These are phyloP conservation scores for Peniophora sp. DNA, from an alignment of 1,284 basidiomycete genomes.

Conservation along the genomic window DNA sequence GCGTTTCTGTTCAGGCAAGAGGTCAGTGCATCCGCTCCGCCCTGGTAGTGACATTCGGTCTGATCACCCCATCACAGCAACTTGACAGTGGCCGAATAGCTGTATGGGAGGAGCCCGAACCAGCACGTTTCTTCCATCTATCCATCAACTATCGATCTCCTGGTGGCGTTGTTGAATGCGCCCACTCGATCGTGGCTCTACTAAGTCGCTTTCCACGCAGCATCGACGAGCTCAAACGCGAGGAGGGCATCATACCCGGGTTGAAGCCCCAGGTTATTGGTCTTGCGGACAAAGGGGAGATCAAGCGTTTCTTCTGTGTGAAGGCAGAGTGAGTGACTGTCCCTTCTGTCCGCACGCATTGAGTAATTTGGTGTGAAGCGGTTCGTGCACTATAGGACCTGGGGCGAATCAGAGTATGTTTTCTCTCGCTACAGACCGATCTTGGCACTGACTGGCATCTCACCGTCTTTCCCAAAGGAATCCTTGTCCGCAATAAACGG, in stretches of 20 bases:
- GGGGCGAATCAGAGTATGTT: conserved; percentile 2
- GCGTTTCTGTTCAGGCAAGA: conserved; percentile 47
- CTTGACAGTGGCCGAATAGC: neutral
- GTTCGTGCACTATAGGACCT: neutral
- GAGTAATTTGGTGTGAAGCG: neutral
- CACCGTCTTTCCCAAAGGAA: neutral
- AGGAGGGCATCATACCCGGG: neutral
- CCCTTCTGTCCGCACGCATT: no score
- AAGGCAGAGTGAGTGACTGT: neutral
- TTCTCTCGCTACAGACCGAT: neutral
- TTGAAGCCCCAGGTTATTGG: neutral
- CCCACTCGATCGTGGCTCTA: neutral
- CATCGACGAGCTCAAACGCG: neutral
- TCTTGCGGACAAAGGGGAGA: neutral
- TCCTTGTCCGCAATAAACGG: neutral
- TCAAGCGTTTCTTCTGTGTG: neutral
- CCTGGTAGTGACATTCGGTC: no score
- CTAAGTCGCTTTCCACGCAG: neutral
- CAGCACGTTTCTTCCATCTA: conserved; percentile 10
- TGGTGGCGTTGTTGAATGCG: neutral
- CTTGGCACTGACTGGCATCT: neutral
- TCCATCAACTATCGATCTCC: neutral
- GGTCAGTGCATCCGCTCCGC: conserved; percentile 20
- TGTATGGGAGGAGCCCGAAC: conserved; percentile 20
- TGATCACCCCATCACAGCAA: no score